Evolutionary conservation across 2,329 filamentous ascomycete genomes (phyloP).

Genomic region (Nemania abortiva): DNA sequence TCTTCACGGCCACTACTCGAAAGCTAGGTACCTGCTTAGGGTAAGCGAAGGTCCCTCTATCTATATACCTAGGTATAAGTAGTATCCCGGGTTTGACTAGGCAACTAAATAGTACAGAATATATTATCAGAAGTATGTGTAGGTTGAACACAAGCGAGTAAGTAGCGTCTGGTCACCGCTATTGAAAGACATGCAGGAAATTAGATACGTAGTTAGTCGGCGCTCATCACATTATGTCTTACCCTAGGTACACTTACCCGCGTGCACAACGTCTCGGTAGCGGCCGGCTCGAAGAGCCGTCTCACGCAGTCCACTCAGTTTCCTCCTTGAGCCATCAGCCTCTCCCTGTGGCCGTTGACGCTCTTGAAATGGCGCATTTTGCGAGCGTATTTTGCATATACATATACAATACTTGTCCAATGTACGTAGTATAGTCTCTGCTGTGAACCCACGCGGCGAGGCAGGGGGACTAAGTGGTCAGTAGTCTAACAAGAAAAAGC

Average conservation of each 20-base stretch:
- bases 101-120: background rate
- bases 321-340: too few relatives aligned
- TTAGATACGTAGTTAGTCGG: background rate
- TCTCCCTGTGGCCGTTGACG: too few relatives aligned
- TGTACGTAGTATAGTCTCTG: too few relatives aligned
- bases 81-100: background rate
- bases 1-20: background rate
- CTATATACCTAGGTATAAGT: background rate
- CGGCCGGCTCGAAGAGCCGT: slow-evolving; percentile 21
- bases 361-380: too few relatives aligned
- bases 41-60: background rate
- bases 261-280: background rate
- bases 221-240: background rate
- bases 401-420: too few relatives aligned
- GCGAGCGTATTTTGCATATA: too few relatives aligned
- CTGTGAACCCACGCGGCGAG: too few relatives aligned
- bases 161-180: background rate
- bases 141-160: background rate
- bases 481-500: too few relatives aligned
- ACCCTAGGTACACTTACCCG: background rate
- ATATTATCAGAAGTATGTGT: background rate
- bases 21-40: background rate
- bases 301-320: background rate
- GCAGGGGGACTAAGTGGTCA: too few relatives aligned
- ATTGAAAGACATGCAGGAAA: background rate